Conservation (phyloP, 768 basidiomycete genomes). For the Podaxis sp. region DNA sequence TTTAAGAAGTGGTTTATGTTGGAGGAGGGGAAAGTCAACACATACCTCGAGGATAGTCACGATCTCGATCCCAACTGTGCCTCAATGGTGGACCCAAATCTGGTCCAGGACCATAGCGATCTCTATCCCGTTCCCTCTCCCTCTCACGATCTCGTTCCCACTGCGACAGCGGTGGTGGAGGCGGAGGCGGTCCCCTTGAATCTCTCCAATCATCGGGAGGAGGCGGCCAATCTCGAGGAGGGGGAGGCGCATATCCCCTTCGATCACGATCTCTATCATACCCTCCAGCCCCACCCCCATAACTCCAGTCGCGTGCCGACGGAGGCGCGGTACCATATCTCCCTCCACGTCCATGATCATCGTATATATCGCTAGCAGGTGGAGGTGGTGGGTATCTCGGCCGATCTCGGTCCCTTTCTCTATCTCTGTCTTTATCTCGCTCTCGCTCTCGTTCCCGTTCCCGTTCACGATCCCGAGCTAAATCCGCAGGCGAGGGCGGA, state of each 20-base stretch:
- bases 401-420: conserved; percentile 2
- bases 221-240: conserved; percentile 34
- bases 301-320: conserved; percentile 29
- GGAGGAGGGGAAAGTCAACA: not conserved
- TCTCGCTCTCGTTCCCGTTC: conserved; percentile 11
- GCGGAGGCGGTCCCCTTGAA: conserved; percentile 11
- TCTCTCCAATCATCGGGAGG: conserved; percentile 3
- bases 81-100: not conserved
- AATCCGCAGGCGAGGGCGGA: conserved; percentile 31
- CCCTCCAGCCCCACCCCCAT: conserved; percentile 15
- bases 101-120: not conserved
- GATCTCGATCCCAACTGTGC: not conserved
- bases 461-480: conserved; percentile 29
- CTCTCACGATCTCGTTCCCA: conserved; percentile 10
- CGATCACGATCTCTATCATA: conserved; percentile 17
- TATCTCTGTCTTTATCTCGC: not conserved
- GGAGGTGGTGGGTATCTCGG: conserved; percentile 3
- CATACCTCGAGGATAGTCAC: not conserved
- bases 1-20: too few species aligned
- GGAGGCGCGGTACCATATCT: conserved; percentile 1
- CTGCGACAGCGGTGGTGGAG: conserved; percentile 5
- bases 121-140: conserved; percentile 1
- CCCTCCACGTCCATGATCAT: conserved; percentile 4
- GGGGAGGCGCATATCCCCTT: conserved; percentile 33
- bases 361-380: conserved; percentile 9